A percentile compares a stretch with the other conserved stretches of the same genome.
Conservation (phyloP, 2,329 filamentous ascomycete species). For the Fusarium paranaense region DNA sequence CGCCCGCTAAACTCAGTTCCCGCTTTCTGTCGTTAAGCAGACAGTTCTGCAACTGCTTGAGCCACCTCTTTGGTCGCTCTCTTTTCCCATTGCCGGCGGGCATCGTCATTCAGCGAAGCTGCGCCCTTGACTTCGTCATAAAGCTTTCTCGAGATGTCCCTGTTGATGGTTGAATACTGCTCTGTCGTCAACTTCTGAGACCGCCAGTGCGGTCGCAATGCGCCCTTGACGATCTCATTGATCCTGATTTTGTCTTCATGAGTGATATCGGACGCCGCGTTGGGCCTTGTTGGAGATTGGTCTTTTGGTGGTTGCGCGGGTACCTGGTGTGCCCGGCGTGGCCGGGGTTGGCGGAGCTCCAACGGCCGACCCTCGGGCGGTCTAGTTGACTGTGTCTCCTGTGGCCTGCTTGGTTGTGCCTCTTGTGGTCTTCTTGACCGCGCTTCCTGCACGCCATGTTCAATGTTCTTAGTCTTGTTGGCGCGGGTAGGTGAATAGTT, state of each 20-base stretch:
- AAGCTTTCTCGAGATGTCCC: constrained; percentile 86
- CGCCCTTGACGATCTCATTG: constrained; percentile 86
- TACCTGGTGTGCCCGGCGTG: constrained; percentile 58
- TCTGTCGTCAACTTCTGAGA: constrained; percentile 85
- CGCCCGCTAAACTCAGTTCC: constrained; percentile 44
- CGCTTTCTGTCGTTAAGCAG: constrained; percentile 53
- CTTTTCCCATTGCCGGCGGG: constrained; percentile 78
- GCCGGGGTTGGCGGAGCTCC: constrained; percentile 66
- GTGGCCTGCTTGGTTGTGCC: constrained; percentile 28
- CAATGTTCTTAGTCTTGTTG: constrained; percentile 12
- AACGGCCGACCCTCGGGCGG: constrained; percentile 50
- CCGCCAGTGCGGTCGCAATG: constrained; percentile 85
- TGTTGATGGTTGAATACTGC: constrained; percentile 93
- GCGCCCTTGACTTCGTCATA: constrained; percentile 76
- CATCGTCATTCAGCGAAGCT: constrained; percentile 71
- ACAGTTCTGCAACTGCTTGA: constrained; percentile 73
- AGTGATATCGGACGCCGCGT: constrained; percentile 64
- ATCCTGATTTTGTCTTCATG: constrained; percentile 89
- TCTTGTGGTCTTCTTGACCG: constrained; percentile 36
- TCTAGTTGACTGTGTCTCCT: constrained; percentile 33
- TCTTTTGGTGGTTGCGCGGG: constrained; percentile 68
- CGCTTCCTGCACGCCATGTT: constrained; percentile 30
- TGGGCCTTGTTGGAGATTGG: constrained; percentile 73
- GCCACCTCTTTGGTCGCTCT: constrained; percentile 84
- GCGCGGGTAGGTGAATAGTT: constrained; percentile 72